Evolutionary conservation across 2,329 filamentous ascomycete species (phyloP), one percentile per base, ranked within the genome.

Genomic region (Aspergillus bombycis): DNA sequence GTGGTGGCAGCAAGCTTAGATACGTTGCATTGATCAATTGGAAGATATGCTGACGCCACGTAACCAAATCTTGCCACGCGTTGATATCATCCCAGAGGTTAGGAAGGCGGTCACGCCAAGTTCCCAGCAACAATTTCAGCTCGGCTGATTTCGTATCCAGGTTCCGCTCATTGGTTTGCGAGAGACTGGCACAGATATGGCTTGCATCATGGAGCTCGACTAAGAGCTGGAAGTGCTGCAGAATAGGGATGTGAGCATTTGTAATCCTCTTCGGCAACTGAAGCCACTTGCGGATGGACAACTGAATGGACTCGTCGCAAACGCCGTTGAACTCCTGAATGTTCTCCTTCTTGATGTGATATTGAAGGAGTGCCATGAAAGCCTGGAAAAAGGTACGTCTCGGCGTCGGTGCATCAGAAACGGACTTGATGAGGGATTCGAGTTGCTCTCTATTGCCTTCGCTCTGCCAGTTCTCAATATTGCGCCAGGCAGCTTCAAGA

Each of bases 71-170:
- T 77, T 99, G 95, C 95, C 95, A 99, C 45, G 95, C 93, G 68
- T 96, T 97, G 78, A 99, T 99, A 77, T 99, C 95, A 76, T 99
- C 95, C 95, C 95, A 99, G 4, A 97, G 91, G 74, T 99, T 99
- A 1, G 95, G 95, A 58, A 99, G 82, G 56, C 95, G 88, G 75
- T 99, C 95, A 62, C 95, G 89, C 95, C 95, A 99, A 9, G 94
- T 95, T 60, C 93, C 93, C 6, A 99, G 86, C 4, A 98, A 87
- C 58, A 99, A 81, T 80, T 99, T 99, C 2, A 99, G 86, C 80
- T 99, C 96, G 62, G 94, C 92, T 23, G 94, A 97, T 79, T 99
- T 99, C 67, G 89, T 88, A 72, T 99, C 96, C 56, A 99, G 83
- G 74, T 99, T 99, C 14, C 82, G 82, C 68, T 91, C 88, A 62